These are phyloP conservation scores for Backusella westeae DNA, from an alignment of 192 early-diverging fungal species.

Conservation along the genomic window DNA sequence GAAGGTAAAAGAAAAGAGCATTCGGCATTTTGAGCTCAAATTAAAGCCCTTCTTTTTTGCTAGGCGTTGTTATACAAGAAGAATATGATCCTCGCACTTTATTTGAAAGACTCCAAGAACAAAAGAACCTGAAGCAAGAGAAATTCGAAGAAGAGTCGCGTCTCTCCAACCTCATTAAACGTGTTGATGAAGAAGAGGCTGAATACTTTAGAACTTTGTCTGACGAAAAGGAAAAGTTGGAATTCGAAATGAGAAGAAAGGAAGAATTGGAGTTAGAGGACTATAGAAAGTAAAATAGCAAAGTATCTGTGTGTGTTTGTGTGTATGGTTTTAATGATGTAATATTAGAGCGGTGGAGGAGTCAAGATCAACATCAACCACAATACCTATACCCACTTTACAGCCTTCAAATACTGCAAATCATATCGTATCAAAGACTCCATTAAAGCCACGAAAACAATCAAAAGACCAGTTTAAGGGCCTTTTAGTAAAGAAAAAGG, in stretches of 20 bases:
- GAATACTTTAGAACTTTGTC: slow-evolving; percentile 64
- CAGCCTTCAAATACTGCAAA: background rate
- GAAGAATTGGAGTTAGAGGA: slow-evolving; percentile 45
- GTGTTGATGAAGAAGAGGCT: slow-evolving; percentile 66
- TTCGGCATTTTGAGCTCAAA: background rate
- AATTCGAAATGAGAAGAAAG: slow-evolving; percentile 38
- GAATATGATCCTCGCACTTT: slow-evolving; percentile 71
- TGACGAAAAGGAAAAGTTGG: slow-evolving; percentile 44
- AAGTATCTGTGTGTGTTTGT: background rate
- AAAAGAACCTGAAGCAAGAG: slow-evolving; percentile 61
- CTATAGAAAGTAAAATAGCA: slow-evolving; percentile 43
- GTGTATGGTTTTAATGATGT: background rate
- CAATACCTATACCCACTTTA: background rate
- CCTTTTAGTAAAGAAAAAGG: slow-evolving; percentile 13
- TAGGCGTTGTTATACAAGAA: background rate
- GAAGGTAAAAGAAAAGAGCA: background rate
- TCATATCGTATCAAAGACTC: background rate
- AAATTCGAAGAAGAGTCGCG: slow-evolving; percentile 58
- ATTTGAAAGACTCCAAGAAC: slow-evolving; percentile 73
- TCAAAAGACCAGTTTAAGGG: background rate
- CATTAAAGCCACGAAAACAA: slow-evolving; percentile 11
- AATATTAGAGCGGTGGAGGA: slow-evolving; percentile 14
- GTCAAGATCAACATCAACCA: background rate
- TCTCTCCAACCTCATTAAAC: slow-evolving; percentile 62
- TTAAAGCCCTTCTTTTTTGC: background rate